Conservation (phyloP, 2,329 filamentous ascomycete species). For the Hirsutella rhossiliensis region DNA sequence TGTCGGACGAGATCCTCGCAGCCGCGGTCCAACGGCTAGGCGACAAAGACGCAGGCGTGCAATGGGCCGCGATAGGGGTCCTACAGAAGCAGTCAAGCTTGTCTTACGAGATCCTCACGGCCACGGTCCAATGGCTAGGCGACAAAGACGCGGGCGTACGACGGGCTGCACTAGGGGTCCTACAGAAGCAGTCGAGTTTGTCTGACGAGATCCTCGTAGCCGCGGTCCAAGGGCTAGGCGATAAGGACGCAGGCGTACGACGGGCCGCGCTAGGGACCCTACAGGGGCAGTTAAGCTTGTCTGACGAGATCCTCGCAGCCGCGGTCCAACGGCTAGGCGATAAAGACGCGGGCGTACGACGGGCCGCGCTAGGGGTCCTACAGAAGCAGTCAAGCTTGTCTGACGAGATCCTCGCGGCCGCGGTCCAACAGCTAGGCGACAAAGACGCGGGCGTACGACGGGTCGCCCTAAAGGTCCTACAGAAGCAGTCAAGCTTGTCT, state of each 20-base stretch:
- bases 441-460: not conserved
- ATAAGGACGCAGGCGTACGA: not conserved
- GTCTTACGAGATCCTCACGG: too few relatives aligned
- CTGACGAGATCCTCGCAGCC: not conserved
- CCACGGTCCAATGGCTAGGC: not conserved
- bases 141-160: not conserved
- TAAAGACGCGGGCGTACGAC: too few relatives aligned
- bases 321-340: too few relatives aligned
- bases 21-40: not conserved
- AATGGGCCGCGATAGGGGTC: not conserved
- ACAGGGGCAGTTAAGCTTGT: not conserved
- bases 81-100: not conserved
- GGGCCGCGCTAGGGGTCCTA: too few relatives aligned
- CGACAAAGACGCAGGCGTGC: not conserved
- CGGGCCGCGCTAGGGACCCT: not conserved
- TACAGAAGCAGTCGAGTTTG: not conserved
- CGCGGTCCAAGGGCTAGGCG: not conserved
- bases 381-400: too few relatives aligned
- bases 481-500: not conserved
- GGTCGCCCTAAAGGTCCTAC: not conserved
- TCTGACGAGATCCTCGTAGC: not conserved
- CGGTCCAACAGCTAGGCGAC: not conserved
- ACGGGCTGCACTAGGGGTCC: not conserved
- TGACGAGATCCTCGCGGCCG: not conserved
- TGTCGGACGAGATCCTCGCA: too few relatives aligned